These are phyloP conservation scores for Phytophthora crassamura DNA, from an alignment of 352 stramenopile species.

Conservation along the genomic window DNA sequence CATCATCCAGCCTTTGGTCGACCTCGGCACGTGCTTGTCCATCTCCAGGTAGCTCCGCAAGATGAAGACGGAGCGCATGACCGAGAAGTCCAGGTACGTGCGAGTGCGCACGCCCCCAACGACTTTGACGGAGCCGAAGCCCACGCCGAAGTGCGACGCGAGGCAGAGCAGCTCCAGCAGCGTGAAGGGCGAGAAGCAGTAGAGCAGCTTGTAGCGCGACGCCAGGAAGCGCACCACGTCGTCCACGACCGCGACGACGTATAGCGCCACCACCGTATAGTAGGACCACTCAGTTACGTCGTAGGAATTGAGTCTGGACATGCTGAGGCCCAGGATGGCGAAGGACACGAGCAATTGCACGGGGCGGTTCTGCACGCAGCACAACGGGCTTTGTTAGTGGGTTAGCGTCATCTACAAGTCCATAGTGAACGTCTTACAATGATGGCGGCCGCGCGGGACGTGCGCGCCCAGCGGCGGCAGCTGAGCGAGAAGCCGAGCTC, in stretches of 20 bases:
- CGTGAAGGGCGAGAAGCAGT: slow-evolving; percentile 77
- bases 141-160: slow-evolving; percentile 78
- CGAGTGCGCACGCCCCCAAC: slow-evolving; percentile 62
- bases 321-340: slow-evolving; percentile 71
- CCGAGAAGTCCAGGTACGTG: slow-evolving; percentile 87
- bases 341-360: slow-evolving; percentile 81
- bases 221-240: slow-evolving; percentile 82
- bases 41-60: slow-evolving; percentile 86
- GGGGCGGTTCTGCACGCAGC: slow-evolving; percentile 62
- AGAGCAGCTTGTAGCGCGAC: slow-evolving; percentile 81
- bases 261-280: slow-evolving; percentile 70
- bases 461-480: slow-evolving; percentile 77
- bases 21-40: slow-evolving; percentile 74
- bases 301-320: slow-evolving; percentile 77
- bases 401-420: neutral
- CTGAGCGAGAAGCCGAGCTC: slow-evolving; percentile 86
- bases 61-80: slow-evolving; percentile 87
- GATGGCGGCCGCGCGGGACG: slow-evolving; percentile 71
- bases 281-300: slow-evolving; percentile 72
- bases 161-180: slow-evolving; percentile 80
- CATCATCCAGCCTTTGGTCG: slow-evolving; percentile 87
- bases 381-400: slow-evolving; percentile 5
- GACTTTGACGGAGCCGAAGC: slow-evolving; percentile 70
- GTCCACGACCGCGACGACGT: slow-evolving; percentile 66
- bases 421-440: slow-evolving; percentile 48